A percentile compares a stretch with the other conserved stretches of the same genome.
Evolutionary conservation across 2,329 filamentous ascomycete genomes (phyloP).

Genomic region (Pseudocercospora fuligena): DNA sequence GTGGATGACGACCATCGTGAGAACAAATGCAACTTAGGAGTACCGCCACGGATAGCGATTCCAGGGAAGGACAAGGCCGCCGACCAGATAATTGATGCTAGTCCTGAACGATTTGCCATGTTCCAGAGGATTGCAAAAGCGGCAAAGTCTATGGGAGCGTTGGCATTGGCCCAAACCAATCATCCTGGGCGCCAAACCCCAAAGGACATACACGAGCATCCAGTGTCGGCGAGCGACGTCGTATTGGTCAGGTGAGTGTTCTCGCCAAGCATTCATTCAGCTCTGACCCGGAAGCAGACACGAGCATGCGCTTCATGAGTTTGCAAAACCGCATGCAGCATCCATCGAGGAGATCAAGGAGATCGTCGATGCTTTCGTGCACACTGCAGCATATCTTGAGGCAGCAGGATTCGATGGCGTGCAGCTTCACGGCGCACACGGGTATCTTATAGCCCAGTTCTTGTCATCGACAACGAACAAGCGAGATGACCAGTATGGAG

Average conservation of each 20-base stretch:
- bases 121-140: background rate
- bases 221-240: background rate
- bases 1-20: slow-evolving; percentile 9
- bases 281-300: background rate
- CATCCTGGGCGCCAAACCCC: slow-evolving; percentile 16
- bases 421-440: slow-evolving; percentile 57
- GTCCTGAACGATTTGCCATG: background rate
- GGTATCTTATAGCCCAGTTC: slow-evolving; percentile 54
- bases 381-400: background rate
- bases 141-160: background rate
- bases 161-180: slow-evolving; percentile 18
- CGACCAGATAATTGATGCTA: background rate
- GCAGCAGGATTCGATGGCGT: background rate
- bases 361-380: background rate
- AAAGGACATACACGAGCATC: background rate
- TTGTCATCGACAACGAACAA: slow-evolving; percentile 49
- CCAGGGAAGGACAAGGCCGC: background rate
- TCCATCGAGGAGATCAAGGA: background rate
- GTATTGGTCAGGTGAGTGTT: background rate
- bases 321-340: background rate
- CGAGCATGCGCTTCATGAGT: background rate
- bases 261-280: background rate
- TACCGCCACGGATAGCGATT: background rate
- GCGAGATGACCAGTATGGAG: slow-evolving; percentile 52
- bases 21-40: background rate